phyloP scores from a whole-genome alignment of 2,329 filamentous ascomycete species.

The Penicillium sp. region DNA sequence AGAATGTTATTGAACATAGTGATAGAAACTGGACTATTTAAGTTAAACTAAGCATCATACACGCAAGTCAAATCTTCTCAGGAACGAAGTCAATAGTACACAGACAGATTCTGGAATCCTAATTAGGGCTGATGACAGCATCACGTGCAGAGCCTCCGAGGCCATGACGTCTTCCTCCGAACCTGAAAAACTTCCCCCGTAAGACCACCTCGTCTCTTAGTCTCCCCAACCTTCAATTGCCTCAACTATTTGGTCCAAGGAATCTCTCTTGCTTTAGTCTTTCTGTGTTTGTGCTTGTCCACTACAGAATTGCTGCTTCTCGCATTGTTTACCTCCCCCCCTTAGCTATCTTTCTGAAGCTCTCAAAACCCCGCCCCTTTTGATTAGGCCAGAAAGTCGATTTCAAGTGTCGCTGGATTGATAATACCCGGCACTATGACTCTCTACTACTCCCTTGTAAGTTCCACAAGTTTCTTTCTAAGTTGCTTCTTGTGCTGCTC shows the following conservation, averaged over 20 bases:
- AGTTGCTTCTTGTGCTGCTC: neutral
- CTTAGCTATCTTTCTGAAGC: conserved; percentile 16
- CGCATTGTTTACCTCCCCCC: conserved; percentile 16
- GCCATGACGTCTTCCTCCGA: conserved; percentile 37
- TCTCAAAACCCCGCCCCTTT: conserved; percentile 22
- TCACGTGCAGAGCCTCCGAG: conserved; percentile 21
- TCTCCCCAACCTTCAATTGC: conserved; percentile 41
- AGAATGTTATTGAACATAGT: neutral
- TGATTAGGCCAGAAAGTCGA: conserved; percentile 14
- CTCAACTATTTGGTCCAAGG: conserved; percentile 5
- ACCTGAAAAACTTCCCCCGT: conserved; percentile 25
- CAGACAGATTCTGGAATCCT: neutral
- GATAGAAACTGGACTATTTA: neutral
- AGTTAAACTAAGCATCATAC: neutral
- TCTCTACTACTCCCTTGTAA: conserved; percentile 67
- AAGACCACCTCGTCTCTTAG: conserved; percentile 70
- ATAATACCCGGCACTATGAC: conserved; percentile 56
- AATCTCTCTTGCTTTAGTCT: neutral
- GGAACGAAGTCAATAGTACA: neutral
- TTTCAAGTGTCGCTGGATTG: conserved; percentile 2
- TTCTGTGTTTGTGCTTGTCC: neutral
- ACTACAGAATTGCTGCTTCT: neutral
- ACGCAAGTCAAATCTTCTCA: neutral
- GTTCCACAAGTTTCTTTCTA: conserved; percentile 29
- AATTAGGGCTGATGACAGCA: conserved; percentile 5